Base-by-base conservation (phyloP, 805 yeast species). In the Candida tallmaniae region DNA sequence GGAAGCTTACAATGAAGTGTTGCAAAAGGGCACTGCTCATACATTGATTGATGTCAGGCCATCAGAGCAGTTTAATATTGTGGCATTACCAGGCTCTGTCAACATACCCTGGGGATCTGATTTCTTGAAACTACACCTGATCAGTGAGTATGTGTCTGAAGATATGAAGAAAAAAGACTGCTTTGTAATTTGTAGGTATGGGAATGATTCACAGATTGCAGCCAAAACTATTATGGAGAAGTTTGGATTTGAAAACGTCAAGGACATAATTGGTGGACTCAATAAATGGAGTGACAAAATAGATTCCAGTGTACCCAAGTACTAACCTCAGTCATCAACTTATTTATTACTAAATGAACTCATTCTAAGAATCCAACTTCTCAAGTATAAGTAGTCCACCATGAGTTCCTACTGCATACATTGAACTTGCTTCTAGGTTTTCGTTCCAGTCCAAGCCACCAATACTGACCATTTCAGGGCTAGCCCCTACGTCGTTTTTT, bases 141-240 rank as follows among this genome's bases (percentile, higher is more conserved):
- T 43, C 5, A 40, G 38, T 14, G 37, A 40, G 4, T 38, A 38
- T 18, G 37, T 62, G 20, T 42, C 45, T 2, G 5, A 6, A n/a
- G 29, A 27, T 7, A 11, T 15, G 3, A 11, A 22, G 5, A 47
- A 45, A 13, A 31, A 42, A 3, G 57, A 49, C 37, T 46, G 43
- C 4, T 72, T 68, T 36, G 83, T 87, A 0, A 65, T 90, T 13
- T 93, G 98, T 57, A 69, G 97, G 21, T 79, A 70, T 51, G 98
- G 98, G 7, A 88, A 86, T 54, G 97, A 93, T 53, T 89, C 97
- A 0, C 88, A 84, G 48, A 56, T 77, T 12, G 94, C 96, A 0
- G 79, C 83, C 1, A 57, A 68, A 36, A 58, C 67, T 28, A 56
- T 89, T 29, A 64, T 70, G 32, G 74, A 73, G 16, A 65, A 68